phyloP scores from a whole-genome alignment of 176 grass and related monocot species.

The Aegilops bicornis region DNA sequence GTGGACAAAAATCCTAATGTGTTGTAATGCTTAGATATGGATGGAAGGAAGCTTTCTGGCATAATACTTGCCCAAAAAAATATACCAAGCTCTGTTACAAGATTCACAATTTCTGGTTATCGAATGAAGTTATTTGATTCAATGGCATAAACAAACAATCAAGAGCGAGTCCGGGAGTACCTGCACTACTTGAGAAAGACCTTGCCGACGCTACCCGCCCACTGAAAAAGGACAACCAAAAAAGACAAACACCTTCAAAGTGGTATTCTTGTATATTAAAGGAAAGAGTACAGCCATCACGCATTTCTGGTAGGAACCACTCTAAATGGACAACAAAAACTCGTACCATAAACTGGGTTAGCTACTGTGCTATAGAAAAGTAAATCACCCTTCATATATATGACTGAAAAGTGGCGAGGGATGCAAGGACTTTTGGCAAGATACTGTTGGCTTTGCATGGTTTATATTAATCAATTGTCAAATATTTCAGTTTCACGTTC shows the following conservation, averaged over 20 bases:
- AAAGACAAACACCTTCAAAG: not conserved
- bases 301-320: not conserved
- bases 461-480: not conserved
- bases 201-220: conserved; percentile 37
- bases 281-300: not conserved
- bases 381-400: not conserved
- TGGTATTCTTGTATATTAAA: not conserved
- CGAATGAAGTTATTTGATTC: no score
- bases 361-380: not conserved
- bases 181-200: conserved; percentile 66
- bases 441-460: not conserved
- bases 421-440: not conserved
- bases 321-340: not conserved
- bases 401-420: not conserved
- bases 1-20: not conserved
- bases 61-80: not conserved
- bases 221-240: conserved; percentile 33
- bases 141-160: no score
- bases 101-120: no score
- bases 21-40: not conserved
- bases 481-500: not conserved
- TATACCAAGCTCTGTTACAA: not conserved
- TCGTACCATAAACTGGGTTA: not conserved
- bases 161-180: conserved; percentile 28
- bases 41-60: not conserved